Conservation (phyloP, 352 stramenopile species). For the Globisporangium paroecandrum region DNA sequence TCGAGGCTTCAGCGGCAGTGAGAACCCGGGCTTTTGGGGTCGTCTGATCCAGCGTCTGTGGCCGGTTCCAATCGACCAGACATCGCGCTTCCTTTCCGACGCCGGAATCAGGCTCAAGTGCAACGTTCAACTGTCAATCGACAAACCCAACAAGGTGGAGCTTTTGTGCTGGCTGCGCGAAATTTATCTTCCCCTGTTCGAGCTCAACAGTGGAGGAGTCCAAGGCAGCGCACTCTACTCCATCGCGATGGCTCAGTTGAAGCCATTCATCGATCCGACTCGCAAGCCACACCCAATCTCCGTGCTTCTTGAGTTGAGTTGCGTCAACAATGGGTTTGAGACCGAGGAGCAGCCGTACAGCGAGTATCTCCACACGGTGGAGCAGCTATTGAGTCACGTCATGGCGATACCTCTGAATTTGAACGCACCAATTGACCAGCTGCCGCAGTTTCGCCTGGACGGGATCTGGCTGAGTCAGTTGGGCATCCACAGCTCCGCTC, state of each 20-base stretch:
- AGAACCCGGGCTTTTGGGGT: not conserved
- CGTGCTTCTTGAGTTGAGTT: not conserved
- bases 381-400: not conserved
- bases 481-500: not conserved
- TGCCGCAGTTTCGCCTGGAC: not conserved
- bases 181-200: not conserved
- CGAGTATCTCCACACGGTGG: not conserved
- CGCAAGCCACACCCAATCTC: not conserved
- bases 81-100: not conserved
- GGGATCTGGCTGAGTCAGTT: not conserved
- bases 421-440: not conserved
- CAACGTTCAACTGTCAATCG: not conserved
- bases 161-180: not conserved
- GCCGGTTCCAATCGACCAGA: not conserved
- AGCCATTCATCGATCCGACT: not conserved
- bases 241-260: not conserved
- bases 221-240: not conserved
- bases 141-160: not conserved
- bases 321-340: not conserved
- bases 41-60: not conserved
- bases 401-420: not conserved
- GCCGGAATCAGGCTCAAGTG: not conserved
- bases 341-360: not conserved
- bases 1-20: not conserved
- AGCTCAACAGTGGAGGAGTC: not conserved